Evolutionary conservation across 805 yeast genomes (phyloP).

Genomic region (Nakazawaea wyomingensis): DNA sequence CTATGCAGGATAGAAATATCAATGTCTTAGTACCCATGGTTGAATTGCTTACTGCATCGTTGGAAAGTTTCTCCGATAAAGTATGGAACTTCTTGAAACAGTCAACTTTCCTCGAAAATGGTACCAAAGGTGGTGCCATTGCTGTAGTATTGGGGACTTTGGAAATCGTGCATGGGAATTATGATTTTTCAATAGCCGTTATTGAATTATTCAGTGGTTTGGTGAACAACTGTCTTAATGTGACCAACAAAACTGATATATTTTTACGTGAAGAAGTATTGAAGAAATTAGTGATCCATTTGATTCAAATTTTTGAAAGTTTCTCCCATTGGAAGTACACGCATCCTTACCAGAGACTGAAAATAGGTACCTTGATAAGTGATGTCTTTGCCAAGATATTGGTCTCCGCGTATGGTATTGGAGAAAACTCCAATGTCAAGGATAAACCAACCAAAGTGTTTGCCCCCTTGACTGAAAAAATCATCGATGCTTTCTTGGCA

Average conservation of each 20-base stretch:
- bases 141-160: constrained; percentile 60
- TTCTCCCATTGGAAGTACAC: constrained; percentile 66
- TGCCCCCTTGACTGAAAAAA: constrained; percentile 42
- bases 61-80: constrained; percentile 49
- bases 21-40: constrained; percentile 39
- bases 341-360: constrained; percentile 49
- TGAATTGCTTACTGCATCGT: constrained; percentile 43
- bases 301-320: constrained; percentile 69
- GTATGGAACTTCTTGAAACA: constrained; percentile 77
- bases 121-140: constrained; percentile 62
- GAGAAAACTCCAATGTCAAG: constrained; percentile 26
- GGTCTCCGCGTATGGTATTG: constrained; percentile 49
- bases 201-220: constrained; percentile 51
- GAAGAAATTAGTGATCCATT: constrained; percentile 46
- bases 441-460: constrained; percentile 44
- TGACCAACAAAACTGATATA: constrained; percentile 31
- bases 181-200: constrained; percentile 55
- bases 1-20: constrained; percentile 51
- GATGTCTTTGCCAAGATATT: constrained; percentile 52
- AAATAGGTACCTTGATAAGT: constrained; percentile 52
- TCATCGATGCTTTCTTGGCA: constrained; percentile 53
- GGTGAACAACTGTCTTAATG: constrained; percentile 42
- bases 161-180: constrained; percentile 67
- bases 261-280: constrained; percentile 51
- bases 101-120: constrained; percentile 58